Evolutionary conservation across 208 protist genomes (phyloP).

Genomic region (Leishmania turanica): DNA sequence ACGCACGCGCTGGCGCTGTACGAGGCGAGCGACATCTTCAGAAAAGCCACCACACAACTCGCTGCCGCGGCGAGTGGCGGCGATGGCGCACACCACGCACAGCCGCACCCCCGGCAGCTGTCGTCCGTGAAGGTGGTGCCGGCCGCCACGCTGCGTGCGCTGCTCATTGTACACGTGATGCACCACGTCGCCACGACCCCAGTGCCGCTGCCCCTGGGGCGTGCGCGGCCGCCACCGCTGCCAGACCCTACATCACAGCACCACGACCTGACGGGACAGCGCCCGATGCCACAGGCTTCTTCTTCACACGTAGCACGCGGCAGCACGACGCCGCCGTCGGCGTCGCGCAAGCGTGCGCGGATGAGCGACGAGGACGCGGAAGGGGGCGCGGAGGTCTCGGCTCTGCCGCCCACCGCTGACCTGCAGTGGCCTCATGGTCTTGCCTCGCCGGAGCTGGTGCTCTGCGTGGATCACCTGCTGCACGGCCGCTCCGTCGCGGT

Average conservation of each 20-base stretch:
- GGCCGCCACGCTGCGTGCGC: constrained; percentile 32
- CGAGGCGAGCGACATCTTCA: constrained; percentile 59
- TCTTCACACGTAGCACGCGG: background rate
- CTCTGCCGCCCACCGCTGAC: background rate
- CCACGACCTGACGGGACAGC: background rate
- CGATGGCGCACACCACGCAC: background rate
- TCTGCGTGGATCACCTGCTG: constrained; percentile 71
- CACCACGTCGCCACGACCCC: constrained; percentile 58
- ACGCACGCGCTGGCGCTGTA: constrained; percentile 76
- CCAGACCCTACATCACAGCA: background rate
- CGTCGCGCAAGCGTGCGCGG: background rate
- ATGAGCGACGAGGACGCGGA: background rate
- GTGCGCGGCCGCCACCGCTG: background rate
- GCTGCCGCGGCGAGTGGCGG: background rate
- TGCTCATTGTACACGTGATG: constrained; percentile 64
- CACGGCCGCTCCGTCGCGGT: constrained; percentile 80
- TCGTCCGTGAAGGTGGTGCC: constrained; percentile 30
- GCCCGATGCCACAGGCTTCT: background rate
- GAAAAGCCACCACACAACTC: constrained; percentile 48
- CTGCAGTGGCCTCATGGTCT: constrained; percentile 58
- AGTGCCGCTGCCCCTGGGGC: constrained; percentile 4
- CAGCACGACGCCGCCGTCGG: background rate
- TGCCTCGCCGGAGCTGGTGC: constrained; percentile 57
- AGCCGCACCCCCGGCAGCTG: background rate
- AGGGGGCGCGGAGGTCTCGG: background rate